Percentiles rank a stretch among this genome's conserved stretches.
Evolutionary conservation across 768 basidiomycete genomes (phyloP).

Genomic region (Pleurotus eryngii): DNA sequence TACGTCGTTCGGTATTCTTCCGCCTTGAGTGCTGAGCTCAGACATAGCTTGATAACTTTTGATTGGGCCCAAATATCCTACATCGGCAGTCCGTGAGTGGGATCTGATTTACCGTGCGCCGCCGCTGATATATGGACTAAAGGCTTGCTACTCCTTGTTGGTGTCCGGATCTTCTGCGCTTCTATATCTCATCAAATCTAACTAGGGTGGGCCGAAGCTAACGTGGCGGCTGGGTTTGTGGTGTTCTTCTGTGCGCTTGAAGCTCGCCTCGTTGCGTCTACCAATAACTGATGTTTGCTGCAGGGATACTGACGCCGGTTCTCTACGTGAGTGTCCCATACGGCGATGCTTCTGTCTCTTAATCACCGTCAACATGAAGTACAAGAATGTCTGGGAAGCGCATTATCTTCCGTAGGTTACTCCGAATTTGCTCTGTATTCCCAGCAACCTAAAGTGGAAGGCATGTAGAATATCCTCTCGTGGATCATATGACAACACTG

Average conservation of each 20-base stretch:
- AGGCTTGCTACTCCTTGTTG: slow-evolving; percentile 60
- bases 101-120: too few relatives aligned
- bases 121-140: neutral
- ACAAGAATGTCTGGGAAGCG: slow-evolving; percentile 61
- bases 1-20: neutral
- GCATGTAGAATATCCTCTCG: slow-evolving; percentile 52
- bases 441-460: neutral
- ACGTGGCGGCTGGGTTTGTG: slow-evolving; percentile 58
- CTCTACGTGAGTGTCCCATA: slow-evolving; percentile 41
- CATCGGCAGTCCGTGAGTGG: slow-evolving; percentile 51
- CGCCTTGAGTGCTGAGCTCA: slow-evolving; percentile 28
- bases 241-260: slow-evolving; percentile 58
- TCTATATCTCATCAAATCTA: neutral
- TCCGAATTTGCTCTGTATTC: neutral
- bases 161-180: neutral
- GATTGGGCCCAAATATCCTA: slow-evolving; percentile 76
- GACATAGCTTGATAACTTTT: slow-evolving; percentile 75
- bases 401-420: slow-evolving; percentile 50
- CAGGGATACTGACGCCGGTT: slow-evolving; percentile 56
- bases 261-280: neutral
- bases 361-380: slow-evolving; percentile 26
- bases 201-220: slow-evolving; percentile 74
- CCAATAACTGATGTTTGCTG: neutral
- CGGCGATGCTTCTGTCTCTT: too few relatives aligned
- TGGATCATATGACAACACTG: slow-evolving; percentile 65